Base-by-base conservation (phyloP, 2,329 filamentous ascomycete genomes). In the Seiridium unicorne region DNA sequence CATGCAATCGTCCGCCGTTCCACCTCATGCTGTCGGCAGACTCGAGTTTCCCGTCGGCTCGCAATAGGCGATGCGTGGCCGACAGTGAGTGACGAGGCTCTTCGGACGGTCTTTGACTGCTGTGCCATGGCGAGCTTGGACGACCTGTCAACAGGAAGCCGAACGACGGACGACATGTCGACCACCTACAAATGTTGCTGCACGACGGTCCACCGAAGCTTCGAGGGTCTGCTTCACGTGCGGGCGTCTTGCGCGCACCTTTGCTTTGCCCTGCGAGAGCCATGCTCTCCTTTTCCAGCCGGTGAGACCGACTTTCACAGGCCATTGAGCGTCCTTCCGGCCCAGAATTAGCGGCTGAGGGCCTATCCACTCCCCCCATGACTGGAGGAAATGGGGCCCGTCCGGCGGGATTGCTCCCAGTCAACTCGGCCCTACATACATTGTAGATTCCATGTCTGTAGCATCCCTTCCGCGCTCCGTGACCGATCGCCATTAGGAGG, bases 381-480 rank as follows among this genome's bases (percentile, higher is more conserved):
- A 32, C 47, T 49, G 26, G 34, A 49, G 8, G 26, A 32, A 26
- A 38, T 44, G 35, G 47, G 7, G 8, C 55, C 36, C 6, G 31
- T 46, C 44, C 32, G 36, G 42, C 55, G 55, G 55, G 18, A 49
- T 13, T 58, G 44, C 44, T 49, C 42, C 6, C 26, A 6, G 49
- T 38, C n/a, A 8, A 49, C 46, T 58, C 55, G 55, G 55, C 46
- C 55, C 55, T 58, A 48, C 42, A 18, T 10, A n/a, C n/a, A n/a
- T n/a, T n/a, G n/a, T n/a, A 26, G 18, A 26, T 26, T 26, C 34
- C 13, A 8, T 32, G 31, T 44, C 35, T 32, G 31, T 40, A 34
- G n/a, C 40, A 18, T 58, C 35, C 44, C 32, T 51, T 26, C 44
- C 35, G 40, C 38, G 10, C 10, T 11, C 10, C 34, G 47, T 32